Evolutionary conservation across 176 grass and related monocot genomes (phyloP), one percentile per base, ranked within the genome.

Genomic region (Carex cristatella): DNA sequence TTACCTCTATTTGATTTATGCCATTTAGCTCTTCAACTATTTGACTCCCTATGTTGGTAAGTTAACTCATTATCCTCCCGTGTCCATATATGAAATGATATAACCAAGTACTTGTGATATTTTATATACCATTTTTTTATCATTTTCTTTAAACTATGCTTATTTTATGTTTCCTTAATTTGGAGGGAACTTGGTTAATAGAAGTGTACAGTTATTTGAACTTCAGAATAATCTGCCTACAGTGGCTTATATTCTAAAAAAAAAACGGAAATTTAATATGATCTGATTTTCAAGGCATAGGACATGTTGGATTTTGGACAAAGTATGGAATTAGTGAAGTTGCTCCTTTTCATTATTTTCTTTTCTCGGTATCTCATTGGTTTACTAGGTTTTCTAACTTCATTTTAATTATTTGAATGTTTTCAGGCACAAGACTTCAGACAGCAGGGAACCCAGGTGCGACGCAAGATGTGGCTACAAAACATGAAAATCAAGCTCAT

Each of bases 401-500:
- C 38, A 5, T 30, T 46, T 79, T 16, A 79, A 79, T 0, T 35
- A 80, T 83, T 55, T 8, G 31, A 30, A 1, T 54, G 18, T 80
- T 60, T 83, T 81, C 76, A 97, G 94, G 94, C 94, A 63, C 92
- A 94, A 83, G 94, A 97, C 82, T 97, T 97, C 74, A 92, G 88
- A 46, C 83, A 92, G 85, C 87, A 91, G 78, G 94, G 94, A 15
- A 89, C 92, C 38, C 84, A 94, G 63, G 88, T 97, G 84, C 88
- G 92, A 62, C 65, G 94, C 81, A 97, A 97, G 90, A 97, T 97
- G 94, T 97, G 94, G 94, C 65, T 97, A 15, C 92, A 97, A 82
- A 97, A 97, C 81, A 97, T 97, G 94, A 97, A 97, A 90, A 92
- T 97, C 81, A 97, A 97, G 85, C 90, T 97, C 16, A 97, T 97